phyloP scores from a whole-genome alignment of 2,329 filamentous ascomycete genomes.

The Cladosporium halotolerans region DNA sequence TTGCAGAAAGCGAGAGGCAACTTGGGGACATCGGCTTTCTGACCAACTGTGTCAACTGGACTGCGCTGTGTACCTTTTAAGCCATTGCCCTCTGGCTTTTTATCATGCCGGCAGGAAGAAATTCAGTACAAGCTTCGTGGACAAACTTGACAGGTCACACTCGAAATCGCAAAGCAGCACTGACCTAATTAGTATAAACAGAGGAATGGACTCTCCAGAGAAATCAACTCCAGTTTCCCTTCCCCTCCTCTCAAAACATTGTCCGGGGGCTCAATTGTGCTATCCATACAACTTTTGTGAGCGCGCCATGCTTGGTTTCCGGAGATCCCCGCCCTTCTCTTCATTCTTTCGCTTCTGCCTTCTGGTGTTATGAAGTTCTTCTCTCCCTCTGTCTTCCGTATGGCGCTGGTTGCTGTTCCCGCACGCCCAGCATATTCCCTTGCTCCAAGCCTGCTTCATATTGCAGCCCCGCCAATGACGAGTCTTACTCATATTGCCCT shows the following conservation, averaged over 20 bases:
- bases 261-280: neutral
- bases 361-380: neutral
- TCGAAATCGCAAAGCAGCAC: no score
- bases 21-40: no score
- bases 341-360: neutral
- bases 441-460: neutral
- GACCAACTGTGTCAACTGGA: no score
- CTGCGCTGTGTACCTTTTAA: no score
- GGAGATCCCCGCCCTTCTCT: neutral
- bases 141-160: no score
- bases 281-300: neutral
- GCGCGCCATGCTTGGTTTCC: neutral
- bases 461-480: neutral
- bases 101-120: no score
- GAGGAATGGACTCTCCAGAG: neutral
- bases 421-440: neutral
- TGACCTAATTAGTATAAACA: slow-evolving; percentile 13
- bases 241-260: neutral
- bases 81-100: no score
- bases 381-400: neutral
- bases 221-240: neutral
- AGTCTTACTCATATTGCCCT: neutral
- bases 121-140: no score
- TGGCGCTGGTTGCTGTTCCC: neutral
- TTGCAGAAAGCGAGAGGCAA: no score